Percentiles rank a stretch among this genome's conserved stretches.
phyloP scores from a whole-genome alignment of 345 rosid species.

The Viola odorata region DNA sequence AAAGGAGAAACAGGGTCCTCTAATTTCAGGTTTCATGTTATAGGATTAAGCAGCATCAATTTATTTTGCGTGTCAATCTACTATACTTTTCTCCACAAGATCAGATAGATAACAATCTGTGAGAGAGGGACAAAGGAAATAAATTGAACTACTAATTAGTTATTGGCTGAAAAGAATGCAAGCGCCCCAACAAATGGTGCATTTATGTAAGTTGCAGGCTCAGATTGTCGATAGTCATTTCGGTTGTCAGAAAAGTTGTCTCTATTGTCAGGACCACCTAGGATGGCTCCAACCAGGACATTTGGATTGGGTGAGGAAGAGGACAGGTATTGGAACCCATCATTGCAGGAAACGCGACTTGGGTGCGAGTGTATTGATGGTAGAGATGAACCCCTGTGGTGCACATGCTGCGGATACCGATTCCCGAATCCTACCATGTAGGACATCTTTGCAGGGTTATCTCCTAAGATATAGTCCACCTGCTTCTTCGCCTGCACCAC shows the following conservation, averaged over 20 bases:
- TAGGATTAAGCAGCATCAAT: too few relatives aligned
- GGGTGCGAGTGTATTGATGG: conserved; percentile 73
- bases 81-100: too few relatives aligned
- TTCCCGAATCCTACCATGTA: conserved; percentile 89
- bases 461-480: conserved; percentile 83
- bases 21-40: too few relatives aligned
- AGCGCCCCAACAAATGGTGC: conserved; percentile 89
- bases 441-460: conserved; percentile 69
- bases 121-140: background rate
- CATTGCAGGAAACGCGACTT: conserved; percentile 54
- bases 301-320: conserved; percentile 82
- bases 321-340: conserved; percentile 62
- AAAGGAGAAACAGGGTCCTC: too few relatives aligned
- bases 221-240: conserved; percentile 78
- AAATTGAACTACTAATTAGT: background rate
- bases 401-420: conserved; percentile 67
- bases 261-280: conserved; percentile 80
- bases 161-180: conserved; percentile 49
- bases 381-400: conserved; percentile 85
- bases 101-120: background rate
- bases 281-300: conserved; percentile 69
- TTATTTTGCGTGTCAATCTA: background rate
- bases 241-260: conserved; percentile 77
- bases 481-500: conserved; percentile 53
- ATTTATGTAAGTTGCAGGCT: conserved; percentile 90